Evolutionary conservation across 177 flowering plant species (phyloP).

Genomic region (Vitis hybrid): DNA sequence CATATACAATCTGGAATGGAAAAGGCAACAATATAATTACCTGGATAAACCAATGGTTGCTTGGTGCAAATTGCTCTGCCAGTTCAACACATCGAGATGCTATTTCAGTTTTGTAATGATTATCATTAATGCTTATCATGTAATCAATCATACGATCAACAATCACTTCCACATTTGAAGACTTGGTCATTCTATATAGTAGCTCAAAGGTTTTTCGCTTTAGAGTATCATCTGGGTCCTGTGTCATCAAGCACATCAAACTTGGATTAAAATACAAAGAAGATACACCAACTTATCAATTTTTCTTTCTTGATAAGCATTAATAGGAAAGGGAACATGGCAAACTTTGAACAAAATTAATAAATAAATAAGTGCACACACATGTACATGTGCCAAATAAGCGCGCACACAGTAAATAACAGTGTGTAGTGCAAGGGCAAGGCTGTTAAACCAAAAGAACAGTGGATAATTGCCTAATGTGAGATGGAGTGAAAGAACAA

Average conservation of each 20-base stretch:
- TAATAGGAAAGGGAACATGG: neutral
- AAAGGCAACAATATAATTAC: constrained; percentile 22
- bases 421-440: too few relatives aligned
- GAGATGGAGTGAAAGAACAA: too few relatives aligned
- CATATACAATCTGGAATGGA: neutral
- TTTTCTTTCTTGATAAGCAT: too few relatives aligned
- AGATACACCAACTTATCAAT: neutral
- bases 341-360: neutral
- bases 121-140: constrained; percentile 92
- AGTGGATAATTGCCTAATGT: too few relatives aligned
- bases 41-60: constrained; percentile 98
- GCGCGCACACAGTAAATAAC: too few relatives aligned
- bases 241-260: constrained; percentile 17
- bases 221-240: constrained; percentile 98
- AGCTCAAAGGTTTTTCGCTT: constrained; percentile 98
- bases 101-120: constrained; percentile 92
- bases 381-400: too few relatives aligned
- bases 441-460: too few relatives aligned
- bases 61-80: constrained; percentile 98
- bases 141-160: constrained; percentile 97
- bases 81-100: constrained; percentile 97
- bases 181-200: constrained; percentile 94
- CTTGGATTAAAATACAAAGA: neutral
- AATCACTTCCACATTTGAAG: constrained; percentile 97
- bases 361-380: too few relatives aligned